Evolutionary conservation across 1,139 yeast species (phyloP), one percentile per base, ranked within the genome.

Genomic region (Hanseniaspora uvarum): DNA sequence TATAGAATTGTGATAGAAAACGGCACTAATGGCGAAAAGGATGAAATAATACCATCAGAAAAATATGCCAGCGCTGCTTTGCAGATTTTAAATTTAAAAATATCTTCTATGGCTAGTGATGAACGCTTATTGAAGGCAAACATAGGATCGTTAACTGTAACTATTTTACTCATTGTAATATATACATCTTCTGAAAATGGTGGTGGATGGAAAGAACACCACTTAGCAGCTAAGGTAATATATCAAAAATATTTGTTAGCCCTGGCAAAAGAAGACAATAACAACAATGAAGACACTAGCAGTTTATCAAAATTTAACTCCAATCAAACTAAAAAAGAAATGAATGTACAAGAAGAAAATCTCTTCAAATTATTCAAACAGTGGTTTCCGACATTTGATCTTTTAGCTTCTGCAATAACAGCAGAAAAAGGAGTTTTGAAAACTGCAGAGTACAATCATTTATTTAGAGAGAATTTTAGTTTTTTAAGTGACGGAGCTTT

Each of bases 151-250:
- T 74, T 80, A 14, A 68, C 80, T 12, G 63, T 81, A 34, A 80
- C 86, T 0, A 81, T 80, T 2, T 68, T 80, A 45, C 67, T 81
- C 7, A 64, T 81, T 33, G 81, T 84, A 0, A 73, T 80, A 2
- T 81, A 80, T 62, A 82, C 81, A 8, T 73, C 81, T 0, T 69
- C 67, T 4, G 67, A 74, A 0, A 76, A 75, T 52, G 72, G 74
- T 1, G 80, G 77, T 51, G 78, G 78, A 59, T 81, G 86, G 86
- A 68, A 84, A 57, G 78, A 82, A 0, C 86, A 80, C 66, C 67
- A 80, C 19, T 68, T 77, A 58, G 86, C 85, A 8, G 86, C 85
- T 2, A 79, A 79, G 59, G 83, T 80, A 58, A 66, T 81, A 24
- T 67, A 81, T 16, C 64, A 78, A 52, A 79, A 77, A 59, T 73